Percentiles rank a stretch among this genome's conserved stretches.
Evolutionary conservation across 345 rosid genomes (phyloP).

Genomic region (Dipteronia dyeriana): DNA sequence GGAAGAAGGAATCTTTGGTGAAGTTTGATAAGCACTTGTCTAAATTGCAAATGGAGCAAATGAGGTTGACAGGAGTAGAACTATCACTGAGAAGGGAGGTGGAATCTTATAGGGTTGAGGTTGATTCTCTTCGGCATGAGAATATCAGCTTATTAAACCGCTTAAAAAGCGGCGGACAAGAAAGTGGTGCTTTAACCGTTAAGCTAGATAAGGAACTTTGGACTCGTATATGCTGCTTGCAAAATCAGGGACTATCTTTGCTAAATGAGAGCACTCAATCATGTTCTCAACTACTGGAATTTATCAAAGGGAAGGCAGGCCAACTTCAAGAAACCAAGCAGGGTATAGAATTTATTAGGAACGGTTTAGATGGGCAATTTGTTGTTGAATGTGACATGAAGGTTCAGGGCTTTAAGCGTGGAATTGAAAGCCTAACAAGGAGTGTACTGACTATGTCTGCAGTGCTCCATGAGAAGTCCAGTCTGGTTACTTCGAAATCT

Average conservation of each 20-base stretch:
- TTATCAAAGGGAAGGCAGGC: constrained; percentile 52
- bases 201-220: constrained; percentile 75
- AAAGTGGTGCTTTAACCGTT: constrained; percentile 49
- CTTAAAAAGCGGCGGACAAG: constrained; percentile 61
- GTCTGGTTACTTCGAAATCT: constrained; percentile 40
- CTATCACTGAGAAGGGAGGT: constrained; percentile 73
- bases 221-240: constrained; percentile 62
- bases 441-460: constrained; percentile 70
- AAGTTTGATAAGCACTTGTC: constrained; percentile 46
- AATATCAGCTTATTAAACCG: constrained; percentile 77
- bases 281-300: constrained; percentile 65
- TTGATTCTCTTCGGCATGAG: constrained; percentile 81
- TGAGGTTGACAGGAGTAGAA: constrained; percentile 85
- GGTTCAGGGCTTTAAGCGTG: constrained; percentile 67
- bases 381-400: constrained; percentile 73
- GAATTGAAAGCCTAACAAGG: constrained; percentile 66
- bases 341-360: constrained; percentile 31
- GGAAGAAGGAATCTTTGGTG: constrained; percentile 46
- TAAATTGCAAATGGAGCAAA: constrained; percentile 74
- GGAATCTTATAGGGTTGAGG: constrained; percentile 62
- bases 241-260: constrained; percentile 74
- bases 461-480: constrained; percentile 69
- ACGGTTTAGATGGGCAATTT: constrained; percentile 65
- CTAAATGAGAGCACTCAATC: constrained; percentile 61
- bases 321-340: constrained; percentile 50